A percentile compares a stretch with the other conserved stretches of the same genome.
Evolutionary conservation across 495 filamentous ascomycete genomes (phyloP).

Genomic region (Penicillium coprophilum): DNA sequence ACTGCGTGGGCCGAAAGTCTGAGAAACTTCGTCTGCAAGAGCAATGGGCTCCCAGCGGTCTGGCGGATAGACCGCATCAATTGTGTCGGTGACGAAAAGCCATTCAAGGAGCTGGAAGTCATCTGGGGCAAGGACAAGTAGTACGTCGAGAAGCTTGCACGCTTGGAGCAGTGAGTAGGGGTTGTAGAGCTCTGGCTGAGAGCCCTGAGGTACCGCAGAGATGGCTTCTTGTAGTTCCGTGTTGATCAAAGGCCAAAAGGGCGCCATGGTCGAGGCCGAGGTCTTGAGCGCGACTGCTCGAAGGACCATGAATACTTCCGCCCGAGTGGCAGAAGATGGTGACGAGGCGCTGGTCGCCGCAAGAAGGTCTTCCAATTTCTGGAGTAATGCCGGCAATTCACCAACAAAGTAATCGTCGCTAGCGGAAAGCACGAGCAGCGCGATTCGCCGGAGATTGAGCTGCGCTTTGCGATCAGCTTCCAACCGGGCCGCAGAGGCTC

Average conservation of each 20-base stretch:
- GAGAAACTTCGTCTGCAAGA: conserved; percentile 81
- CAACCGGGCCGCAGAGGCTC: conserved; percentile 86
- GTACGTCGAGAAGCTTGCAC: conserved; percentile 83
- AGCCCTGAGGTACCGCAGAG: conserved; percentile 67
- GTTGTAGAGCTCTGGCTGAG: conserved; percentile 74
- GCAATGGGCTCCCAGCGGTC: conserved; percentile 69
- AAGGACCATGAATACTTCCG: conserved; percentile 86
- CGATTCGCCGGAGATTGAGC: conserved; percentile 81
- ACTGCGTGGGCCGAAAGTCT: conserved; percentile 61
- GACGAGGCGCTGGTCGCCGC: conserved; percentile 85
- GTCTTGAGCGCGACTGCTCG: conserved; percentile 76
- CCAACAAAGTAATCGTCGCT: conserved; percentile 74
- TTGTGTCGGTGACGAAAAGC: conserved; percentile 95
- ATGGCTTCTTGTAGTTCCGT: conserved; percentile 81
- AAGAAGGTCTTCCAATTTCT: conserved; percentile 84
- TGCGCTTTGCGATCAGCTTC: conserved; percentile 94
- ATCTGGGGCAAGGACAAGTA: conserved; percentile 83
- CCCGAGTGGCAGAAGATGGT: conserved; percentile 82
- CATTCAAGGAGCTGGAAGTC: conserved; percentile 96
- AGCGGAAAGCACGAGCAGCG: conserved; percentile 71
- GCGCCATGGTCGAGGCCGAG: conserved; percentile 72
- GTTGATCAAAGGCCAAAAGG: conserved; percentile 88
- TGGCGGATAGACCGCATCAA: conserved; percentile 90
- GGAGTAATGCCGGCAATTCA: conserved; percentile 68
- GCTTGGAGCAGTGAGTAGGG: conserved; percentile 77